Evolutionary conservation across 1,284 basidiomycete species (phyloP), one percentile per base, ranked within the genome.

Genomic region (Pyrrhoderma lamaoense): DNA sequence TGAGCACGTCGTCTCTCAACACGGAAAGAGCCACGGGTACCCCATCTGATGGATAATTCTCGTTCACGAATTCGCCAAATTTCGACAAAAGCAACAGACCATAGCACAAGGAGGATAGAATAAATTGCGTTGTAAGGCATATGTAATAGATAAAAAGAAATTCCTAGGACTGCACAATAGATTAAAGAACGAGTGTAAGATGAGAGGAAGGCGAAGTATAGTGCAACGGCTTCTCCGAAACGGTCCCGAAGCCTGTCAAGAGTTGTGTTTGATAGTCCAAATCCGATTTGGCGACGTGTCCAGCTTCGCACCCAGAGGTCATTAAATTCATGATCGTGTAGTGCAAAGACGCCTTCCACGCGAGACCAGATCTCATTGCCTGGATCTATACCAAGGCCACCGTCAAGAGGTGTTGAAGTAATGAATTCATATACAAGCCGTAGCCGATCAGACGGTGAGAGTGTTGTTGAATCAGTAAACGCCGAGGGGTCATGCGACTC

Each of bases 191-290:
- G 76, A 0, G 91, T 87, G 70, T 97, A 97, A 53, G 80, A 79
- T 2, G 82, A 79, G 8, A 97, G 74, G 70, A 94, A 96, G 49
- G 82, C 79, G 66, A 94, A 96, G 69, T 97, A 96, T 22, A 94
- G 77, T n/a, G 91, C 89, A 13, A 95, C 73, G 0, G 82, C 76
- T 61, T 92, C 90, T 13, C 93, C 91, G 62, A 93, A 93, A 81
- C 85, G 79, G 50, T 80, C 73, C 38, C 80, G 74, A 51, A 88
- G 76, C 50, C 72, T 75, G 53, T 73, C 76, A 42, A 82, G 73
- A 55, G 79, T 73, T 40, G 72, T 73, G 46, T 58, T 65, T 52
- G 59, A 62, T 45, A 72, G 67, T 16, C 66, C 55, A 36, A 84
- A 74, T 2, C 80, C 78, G 34, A 85, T 71, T 45, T 77, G 73